phyloP scores from a whole-genome alignment of 495 filamentous ascomycete genomes.

The Xylaria venustula region DNA sequence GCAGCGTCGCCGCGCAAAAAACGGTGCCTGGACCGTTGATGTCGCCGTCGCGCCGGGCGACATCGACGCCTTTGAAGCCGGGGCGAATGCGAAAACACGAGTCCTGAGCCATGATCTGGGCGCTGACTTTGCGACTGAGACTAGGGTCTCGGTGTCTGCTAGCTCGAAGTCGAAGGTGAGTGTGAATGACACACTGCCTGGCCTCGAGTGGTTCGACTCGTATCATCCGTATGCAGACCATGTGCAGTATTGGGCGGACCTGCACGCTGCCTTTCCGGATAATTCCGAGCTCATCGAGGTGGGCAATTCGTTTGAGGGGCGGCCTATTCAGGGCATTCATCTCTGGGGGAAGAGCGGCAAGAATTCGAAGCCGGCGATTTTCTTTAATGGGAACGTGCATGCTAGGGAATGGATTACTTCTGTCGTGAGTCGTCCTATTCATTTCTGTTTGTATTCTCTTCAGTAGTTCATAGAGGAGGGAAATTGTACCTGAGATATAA shows the following conservation, averaged over 20 bases:
- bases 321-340: slow-evolving; percentile 57
- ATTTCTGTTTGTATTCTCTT: background rate
- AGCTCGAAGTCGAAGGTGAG: background rate
- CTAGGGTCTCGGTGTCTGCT: background rate
- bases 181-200: slow-evolving; percentile 20
- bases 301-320: slow-evolving; percentile 51
- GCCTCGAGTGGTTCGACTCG: slow-evolving; percentile 53
- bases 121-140: slow-evolving; percentile 39
- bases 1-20: slow-evolving; percentile 7
- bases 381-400: slow-evolving; percentile 63
- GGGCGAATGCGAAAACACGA: slow-evolving; percentile 16
- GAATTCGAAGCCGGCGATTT: slow-evolving; percentile 55
- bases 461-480: too few relatives aligned
- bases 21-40: slow-evolving; percentile 24
- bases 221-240: slow-evolving; percentile 61
- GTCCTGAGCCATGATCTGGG: slow-evolving; percentile 48
- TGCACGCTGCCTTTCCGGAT: slow-evolving; percentile 44
- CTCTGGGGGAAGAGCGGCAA: slow-evolving; percentile 53
- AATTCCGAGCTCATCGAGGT: slow-evolving; percentile 54
- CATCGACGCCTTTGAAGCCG: slow-evolving; percentile 30
- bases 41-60: slow-evolving; percentile 42
- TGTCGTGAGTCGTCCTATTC: slow-evolving; percentile 25
- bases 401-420: slow-evolving; percentile 65
- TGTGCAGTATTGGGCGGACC: slow-evolving; percentile 49
- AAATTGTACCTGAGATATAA: too few relatives aligned